Evolutionary conservation across 78 protist genomes (phyloP).

Genomic region (Guillardia theta): DNA sequence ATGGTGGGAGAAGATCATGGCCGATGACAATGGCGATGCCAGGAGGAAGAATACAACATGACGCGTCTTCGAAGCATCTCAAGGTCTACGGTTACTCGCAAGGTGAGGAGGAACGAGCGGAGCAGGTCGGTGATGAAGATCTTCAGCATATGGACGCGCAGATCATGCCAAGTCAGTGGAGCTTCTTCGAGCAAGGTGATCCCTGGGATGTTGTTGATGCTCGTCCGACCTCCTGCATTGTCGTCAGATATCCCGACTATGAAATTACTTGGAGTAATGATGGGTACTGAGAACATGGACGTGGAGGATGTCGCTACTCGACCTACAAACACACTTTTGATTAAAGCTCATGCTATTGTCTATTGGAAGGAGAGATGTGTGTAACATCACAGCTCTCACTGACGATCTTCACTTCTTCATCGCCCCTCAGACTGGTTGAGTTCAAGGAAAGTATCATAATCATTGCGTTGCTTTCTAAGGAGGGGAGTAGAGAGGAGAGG

Average conservation of each 20-base stretch:
- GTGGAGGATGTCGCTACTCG: no score
- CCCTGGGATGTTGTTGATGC: neutral
- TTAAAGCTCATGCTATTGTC: no score
- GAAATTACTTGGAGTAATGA: neutral
- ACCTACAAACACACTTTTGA: no score
- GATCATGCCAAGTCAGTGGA: neutral
- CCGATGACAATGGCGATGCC: neutral
- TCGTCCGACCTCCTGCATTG: neutral
- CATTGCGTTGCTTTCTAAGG: no score
- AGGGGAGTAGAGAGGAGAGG: no score
- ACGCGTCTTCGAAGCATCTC: neutral
- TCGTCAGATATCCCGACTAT: neutral
- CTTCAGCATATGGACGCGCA: neutral
- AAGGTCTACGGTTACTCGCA: slow-evolving; percentile 25
- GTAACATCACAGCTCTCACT: no score
- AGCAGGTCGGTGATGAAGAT: neutral
- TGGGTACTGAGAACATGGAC: neutral
- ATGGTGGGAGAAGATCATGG: neutral
- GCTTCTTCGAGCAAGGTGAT: neutral
- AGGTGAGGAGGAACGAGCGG: neutral
- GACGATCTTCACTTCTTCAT: no score
- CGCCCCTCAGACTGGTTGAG: no score
- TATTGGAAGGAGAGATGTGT: no score
- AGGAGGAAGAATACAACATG: neutral
- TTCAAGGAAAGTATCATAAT: no score